phyloP scores from a whole-genome alignment of 2,329 filamentous ascomycete species.

The Aspergillus tubingensis region DNA sequence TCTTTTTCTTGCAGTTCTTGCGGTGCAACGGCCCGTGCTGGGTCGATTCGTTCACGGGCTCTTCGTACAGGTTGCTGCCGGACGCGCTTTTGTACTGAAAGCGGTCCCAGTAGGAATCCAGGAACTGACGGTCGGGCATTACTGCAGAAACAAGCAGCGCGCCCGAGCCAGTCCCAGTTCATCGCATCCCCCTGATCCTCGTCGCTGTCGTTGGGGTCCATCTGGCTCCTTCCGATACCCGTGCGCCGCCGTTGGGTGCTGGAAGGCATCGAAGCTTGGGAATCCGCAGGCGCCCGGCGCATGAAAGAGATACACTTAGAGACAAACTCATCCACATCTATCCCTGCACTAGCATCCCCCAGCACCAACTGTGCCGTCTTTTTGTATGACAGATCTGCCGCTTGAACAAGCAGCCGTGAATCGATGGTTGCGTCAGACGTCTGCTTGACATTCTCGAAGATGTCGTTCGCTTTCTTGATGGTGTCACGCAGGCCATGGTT shows the following conservation, averaged over 20 bases:
- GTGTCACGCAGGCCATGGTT: constrained; percentile 67
- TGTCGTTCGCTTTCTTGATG: constrained; percentile 65
- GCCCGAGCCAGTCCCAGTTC: constrained; percentile 84
- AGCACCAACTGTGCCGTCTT: constrained; percentile 74
- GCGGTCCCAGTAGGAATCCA: constrained; percentile 82
- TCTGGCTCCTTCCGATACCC: constrained; percentile 35
- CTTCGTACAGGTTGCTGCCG: constrained; percentile 71
- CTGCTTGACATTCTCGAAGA: constrained; percentile 73
- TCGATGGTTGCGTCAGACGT: constrained; percentile 90
- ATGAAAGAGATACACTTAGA: constrained; percentile 89
- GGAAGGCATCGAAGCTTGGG: constrained; percentile 48
- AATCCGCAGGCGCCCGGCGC: constrained; percentile 64
- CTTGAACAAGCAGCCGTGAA: constrained; percentile 77
- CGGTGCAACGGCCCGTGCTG: constrained; percentile 69
- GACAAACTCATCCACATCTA: constrained; percentile 90
- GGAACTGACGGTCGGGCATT: constrained; percentile 74
- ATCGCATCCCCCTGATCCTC: constrained; percentile 73
- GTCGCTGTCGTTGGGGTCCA: constrained; percentile 62
- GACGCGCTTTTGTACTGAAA: constrained; percentile 83
- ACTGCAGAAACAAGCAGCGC: constrained; percentile 71
- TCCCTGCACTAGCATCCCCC: constrained; percentile 70
- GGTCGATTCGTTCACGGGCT: constrained; percentile 66
- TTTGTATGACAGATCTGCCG: constrained; percentile 77
- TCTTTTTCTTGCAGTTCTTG: constrained; percentile 75
- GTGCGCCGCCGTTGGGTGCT: constrained; percentile 43